Conservation (phyloP, 495 filamentous ascomycete genomes). For the Filosporella fistucella region DNA sequence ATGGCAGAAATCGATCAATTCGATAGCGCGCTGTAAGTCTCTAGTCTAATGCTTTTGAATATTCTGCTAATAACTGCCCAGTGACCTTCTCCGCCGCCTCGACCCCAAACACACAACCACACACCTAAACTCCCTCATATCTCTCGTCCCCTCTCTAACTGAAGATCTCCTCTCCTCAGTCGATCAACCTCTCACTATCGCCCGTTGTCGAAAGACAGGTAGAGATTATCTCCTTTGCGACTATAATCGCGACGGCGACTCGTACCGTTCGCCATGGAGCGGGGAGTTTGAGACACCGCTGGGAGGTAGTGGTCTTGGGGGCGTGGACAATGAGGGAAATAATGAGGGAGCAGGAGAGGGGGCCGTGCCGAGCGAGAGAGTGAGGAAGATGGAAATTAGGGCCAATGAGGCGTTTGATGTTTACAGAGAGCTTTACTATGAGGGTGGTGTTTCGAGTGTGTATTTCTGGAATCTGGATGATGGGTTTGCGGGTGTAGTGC, state of each 20-base stretch:
- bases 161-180: constrained; percentile 98
- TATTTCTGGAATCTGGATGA: constrained; percentile 99
- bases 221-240: constrained; percentile 98
- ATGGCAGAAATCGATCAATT: constrained; percentile 50
- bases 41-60: not conserved
- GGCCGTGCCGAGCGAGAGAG: constrained; percentile 76
- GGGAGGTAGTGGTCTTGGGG: constrained; percentile 43
- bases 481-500: constrained; percentile 92
- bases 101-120: constrained; percentile 84
- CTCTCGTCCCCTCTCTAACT: constrained; percentile 82
- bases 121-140: constrained; percentile 82
- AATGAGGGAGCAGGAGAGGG: constrained; percentile 52
- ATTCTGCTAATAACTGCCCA: constrained; percentile 31
- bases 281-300: constrained; percentile 94
- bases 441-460: constrained; percentile 89
- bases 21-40: constrained; percentile 74
- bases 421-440: constrained; percentile 96
- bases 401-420: constrained; percentile 97
- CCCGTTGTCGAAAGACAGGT: constrained; percentile 79
- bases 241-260: constrained; percentile 98
- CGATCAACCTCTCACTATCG: constrained; percentile 86
- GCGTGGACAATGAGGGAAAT: constrained; percentile 37
- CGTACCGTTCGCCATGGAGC: constrained; percentile 94
- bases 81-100: constrained; percentile 96
- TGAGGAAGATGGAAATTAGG: constrained; percentile 86